Percentiles rank a stretch among this genome's conserved stretches.
phyloP scores from a whole-genome alignment of 1,284 basidiomycete species.

The Ustilago nuda region DNA sequence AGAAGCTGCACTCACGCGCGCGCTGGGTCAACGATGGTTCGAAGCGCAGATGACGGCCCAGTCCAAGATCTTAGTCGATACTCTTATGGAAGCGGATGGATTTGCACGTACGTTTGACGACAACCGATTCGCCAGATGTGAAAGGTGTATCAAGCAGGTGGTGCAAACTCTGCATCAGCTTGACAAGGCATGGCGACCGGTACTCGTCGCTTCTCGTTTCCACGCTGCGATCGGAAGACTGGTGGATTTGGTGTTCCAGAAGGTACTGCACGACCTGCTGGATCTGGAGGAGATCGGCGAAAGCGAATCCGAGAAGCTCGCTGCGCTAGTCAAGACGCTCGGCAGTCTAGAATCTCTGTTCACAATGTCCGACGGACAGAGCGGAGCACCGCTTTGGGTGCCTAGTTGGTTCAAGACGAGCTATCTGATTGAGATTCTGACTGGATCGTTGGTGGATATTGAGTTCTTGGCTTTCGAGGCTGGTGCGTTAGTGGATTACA shows the following conservation, averaged over 20 bases:
- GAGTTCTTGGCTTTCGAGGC: slow-evolving; percentile 87
- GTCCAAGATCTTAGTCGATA: slow-evolving; percentile 71
- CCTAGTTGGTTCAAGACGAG: slow-evolving; percentile 67
- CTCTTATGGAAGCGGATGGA: slow-evolving; percentile 77
- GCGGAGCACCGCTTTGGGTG: slow-evolving; percentile 59
- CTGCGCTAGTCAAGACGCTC: slow-evolving; percentile 82
- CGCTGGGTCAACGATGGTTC: slow-evolving; percentile 54
- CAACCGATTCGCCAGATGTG: slow-evolving; percentile 81
- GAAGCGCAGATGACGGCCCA: slow-evolving; percentile 69
- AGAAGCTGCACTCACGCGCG: slow-evolving; percentile 44
- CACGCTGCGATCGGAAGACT: slow-evolving; percentile 76
- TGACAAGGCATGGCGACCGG: slow-evolving; percentile 80
- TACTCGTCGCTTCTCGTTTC: slow-evolving; percentile 57
- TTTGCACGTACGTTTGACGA: slow-evolving; percentile 81
- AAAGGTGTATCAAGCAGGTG: slow-evolving; percentile 78
- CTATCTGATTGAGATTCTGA: slow-evolving; percentile 66
- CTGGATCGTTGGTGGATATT: slow-evolving; percentile 76
- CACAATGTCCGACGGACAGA: slow-evolving; percentile 72
- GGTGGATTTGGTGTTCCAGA: slow-evolving; percentile 78
- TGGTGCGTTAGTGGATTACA: slow-evolving; percentile 90
- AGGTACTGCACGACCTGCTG: slow-evolving; percentile 81
- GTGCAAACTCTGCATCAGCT: slow-evolving; percentile 78
- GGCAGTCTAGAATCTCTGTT: slow-evolving; percentile 82
- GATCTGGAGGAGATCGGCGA: slow-evolving; percentile 89
- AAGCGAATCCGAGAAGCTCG: slow-evolving; percentile 84